A percentile compares a stretch with the other conserved stretches of the same genome.
phyloP scores from a whole-genome alignment of 768 basidiomycete species.

The Tylopilus cervinicoccineus region DNA sequence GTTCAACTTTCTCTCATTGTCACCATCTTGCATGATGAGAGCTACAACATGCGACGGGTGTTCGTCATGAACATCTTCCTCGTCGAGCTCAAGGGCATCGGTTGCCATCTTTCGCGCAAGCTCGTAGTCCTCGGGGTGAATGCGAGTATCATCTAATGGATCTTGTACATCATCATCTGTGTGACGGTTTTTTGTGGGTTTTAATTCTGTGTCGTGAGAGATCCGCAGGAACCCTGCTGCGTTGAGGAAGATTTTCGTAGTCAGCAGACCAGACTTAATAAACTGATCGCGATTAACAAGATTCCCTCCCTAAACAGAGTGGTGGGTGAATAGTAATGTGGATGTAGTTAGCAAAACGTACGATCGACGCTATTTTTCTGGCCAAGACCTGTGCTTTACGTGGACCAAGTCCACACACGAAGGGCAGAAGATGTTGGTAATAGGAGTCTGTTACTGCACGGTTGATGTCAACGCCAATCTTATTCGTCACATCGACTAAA shows the following conservation, averaged over 20 bases:
- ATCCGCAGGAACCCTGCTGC: conserved; percentile 91
- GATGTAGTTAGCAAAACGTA: conserved; percentile 34
- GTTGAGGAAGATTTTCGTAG: conserved; percentile 88
- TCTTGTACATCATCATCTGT: conserved; percentile 71
- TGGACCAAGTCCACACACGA: conserved; percentile 90
- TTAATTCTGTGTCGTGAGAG: conserved; percentile 62
- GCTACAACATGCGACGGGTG: conserved; percentile 89
- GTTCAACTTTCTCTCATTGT: conserved; percentile 75
- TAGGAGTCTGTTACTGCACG: conserved; percentile 85
- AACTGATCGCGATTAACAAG: conserved; percentile 86
- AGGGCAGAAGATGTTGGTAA: conserved; percentile 84
- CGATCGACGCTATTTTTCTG: conserved; percentile 74
- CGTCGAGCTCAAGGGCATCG: conserved; percentile 94
- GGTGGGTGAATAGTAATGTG: neutral
- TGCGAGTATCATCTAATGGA: conserved; percentile 90
- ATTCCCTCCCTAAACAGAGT: conserved; percentile 66
- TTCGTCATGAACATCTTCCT: conserved; percentile 90
- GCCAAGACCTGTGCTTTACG: conserved; percentile 86
- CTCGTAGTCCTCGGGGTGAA: conserved; percentile 97
- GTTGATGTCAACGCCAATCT: conserved; percentile 95
- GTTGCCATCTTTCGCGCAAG: conserved; percentile 98
- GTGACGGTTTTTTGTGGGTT: conserved; percentile 55
- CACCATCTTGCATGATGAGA: conserved; percentile 77
- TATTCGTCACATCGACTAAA: conserved; percentile 87
- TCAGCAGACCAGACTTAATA: conserved; percentile 73